These are phyloP conservation scores for Collybia sordida DNA, from an alignment of 768 basidiomycete species.

Conservation along the genomic window DNA sequence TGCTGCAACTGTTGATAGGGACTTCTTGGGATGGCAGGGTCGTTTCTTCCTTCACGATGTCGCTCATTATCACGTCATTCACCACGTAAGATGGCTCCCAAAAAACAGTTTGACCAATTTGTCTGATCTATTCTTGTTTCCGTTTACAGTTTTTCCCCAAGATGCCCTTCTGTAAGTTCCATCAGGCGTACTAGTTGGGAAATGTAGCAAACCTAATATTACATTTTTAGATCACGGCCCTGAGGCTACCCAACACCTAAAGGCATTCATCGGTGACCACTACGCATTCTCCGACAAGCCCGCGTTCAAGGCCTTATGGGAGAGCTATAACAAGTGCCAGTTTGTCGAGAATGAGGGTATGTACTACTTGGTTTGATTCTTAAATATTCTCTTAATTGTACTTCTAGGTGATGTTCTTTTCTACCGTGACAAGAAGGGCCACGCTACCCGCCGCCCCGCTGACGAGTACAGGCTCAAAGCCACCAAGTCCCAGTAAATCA, in stretches of 20 bases:
- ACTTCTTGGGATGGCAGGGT: slow-evolving; percentile 63
- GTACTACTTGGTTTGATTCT: background rate
- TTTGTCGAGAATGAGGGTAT: slow-evolving; percentile 59
- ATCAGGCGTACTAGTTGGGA: background rate
- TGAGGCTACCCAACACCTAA: slow-evolving; percentile 50
- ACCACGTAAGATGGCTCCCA: slow-evolving; percentile 41
- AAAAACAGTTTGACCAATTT: too few species aligned
- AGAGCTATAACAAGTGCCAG: slow-evolving; percentile 55
- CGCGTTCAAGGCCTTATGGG: slow-evolving; percentile 49
- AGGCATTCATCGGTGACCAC: slow-evolving; percentile 48
- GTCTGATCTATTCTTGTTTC: background rate
- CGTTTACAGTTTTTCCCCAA: slow-evolving; percentile 17
- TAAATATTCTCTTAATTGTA: background rate
- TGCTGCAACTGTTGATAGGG: slow-evolving; percentile 57
- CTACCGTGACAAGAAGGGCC: slow-evolving; percentile 43
- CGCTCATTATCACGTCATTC: slow-evolving; percentile 62
- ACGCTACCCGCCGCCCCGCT: slow-evolving; percentile 33
- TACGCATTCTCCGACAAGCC: slow-evolving; percentile 43
- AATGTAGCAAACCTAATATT: background rate
- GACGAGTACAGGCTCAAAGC: slow-evolving; percentile 10
- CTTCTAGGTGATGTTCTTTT: slow-evolving; percentile 39
- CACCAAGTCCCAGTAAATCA: slow-evolving; percentile 9
- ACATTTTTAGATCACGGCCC: slow-evolving; percentile 46
- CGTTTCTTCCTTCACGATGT: slow-evolving; percentile 69
- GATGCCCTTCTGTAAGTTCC: slow-evolving; percentile 17